Evolutionary conservation across 2,329 filamentous ascomycete genomes (phyloP), one percentile per base, ranked within the genome.

Genomic region (Xenoacremonium recifei): DNA sequence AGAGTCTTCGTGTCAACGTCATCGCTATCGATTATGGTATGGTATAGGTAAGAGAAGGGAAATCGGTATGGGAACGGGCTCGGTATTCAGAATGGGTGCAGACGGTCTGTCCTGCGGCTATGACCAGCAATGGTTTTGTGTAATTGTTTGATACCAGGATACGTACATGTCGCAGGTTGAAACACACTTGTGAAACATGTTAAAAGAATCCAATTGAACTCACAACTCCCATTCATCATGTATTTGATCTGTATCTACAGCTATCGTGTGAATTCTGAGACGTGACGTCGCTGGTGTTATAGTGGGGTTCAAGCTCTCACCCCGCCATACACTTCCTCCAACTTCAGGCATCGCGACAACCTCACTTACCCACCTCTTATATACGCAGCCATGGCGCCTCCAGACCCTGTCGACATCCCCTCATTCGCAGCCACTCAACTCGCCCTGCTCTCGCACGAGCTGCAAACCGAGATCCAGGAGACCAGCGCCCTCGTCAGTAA

Each of bases 401-500:
- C 6, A 17, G 52, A 67, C 59, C 68, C 73, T n/a, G 59, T 82
- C 48, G 78, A 85, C 59, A 76, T 91, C 45, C 68, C 81, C 35
- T 66, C 77, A 35, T 95, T 93, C 64, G 86, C 87, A 9, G 65
- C 71, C 35, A 79, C 79, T 1, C 89, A 95, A 63, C 77, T 91
- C 39, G 66, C 73, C 29, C 80, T 95, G 37, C 78, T 95, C 29
- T 75, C 81, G 34, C 72, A 71, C 38, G 89, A 95, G 65, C 81
- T 89, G 21, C 74, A 82, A 55, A 80, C 82, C 56, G 88, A 93
- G 64, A 72, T 89, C 36, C 70, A 77, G 35, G 84, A 89, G 65
- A 89, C 84, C 17, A 76, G 81, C 51, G 67, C 74, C 30, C 78
- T 90, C 44, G 77, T 90, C 44, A 75, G 80, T 33, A 77, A 77